Evolutionary conservation across 495 filamentous ascomycete genomes (phyloP), one percentile per base, ranked within the genome.

Genomic region (Talaromyces adpressus): DNA sequence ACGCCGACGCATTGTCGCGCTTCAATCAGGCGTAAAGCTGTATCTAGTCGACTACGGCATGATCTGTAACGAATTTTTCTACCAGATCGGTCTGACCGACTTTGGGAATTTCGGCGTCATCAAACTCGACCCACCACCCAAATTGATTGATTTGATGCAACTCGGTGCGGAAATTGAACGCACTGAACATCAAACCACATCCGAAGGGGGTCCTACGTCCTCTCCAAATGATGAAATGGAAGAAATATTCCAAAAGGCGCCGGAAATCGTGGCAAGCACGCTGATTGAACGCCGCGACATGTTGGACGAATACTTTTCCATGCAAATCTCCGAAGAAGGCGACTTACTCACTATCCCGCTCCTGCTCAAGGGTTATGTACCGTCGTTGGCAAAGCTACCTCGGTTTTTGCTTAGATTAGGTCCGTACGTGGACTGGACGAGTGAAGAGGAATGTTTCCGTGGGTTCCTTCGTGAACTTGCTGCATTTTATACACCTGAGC

Each of bases 31-130:
- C 18, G 90, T 98, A 2, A 95, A 93, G 70, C 82, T 99, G 54
- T 97, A 88, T 73, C 86, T 98, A 18, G 84, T 99, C 62, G 95
- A 99, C 77, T 99, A 98, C 71, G 94, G 92, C 16, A 87, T 91
- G 69, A 79, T 91, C 14, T 89, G 86, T 73, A 88, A 85, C 62
- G 95, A 98, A 69, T 93, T 93, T 75, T 97, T 99, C 77, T 98
- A 99, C 77, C 95, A 99, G 75, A 78, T 98, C 53, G 95, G 93
- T 2, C 83, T 99, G 51, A 97, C 94, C 0, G 92, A 98, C 70
- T 99, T 98, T 73, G 92, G 89, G 2, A 98, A 98, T 70, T 98
- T 96, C 72, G 95, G 95, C 16, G 69, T 79, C 58, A 96, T 98
- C 67, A 82, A 81, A 8, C 90, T 98, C 62, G 84, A 88, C 58